Evolutionary conservation across 2,329 filamentous ascomycete genomes (phyloP).

Genomic region (Aureobasidium mangrovei): DNA sequence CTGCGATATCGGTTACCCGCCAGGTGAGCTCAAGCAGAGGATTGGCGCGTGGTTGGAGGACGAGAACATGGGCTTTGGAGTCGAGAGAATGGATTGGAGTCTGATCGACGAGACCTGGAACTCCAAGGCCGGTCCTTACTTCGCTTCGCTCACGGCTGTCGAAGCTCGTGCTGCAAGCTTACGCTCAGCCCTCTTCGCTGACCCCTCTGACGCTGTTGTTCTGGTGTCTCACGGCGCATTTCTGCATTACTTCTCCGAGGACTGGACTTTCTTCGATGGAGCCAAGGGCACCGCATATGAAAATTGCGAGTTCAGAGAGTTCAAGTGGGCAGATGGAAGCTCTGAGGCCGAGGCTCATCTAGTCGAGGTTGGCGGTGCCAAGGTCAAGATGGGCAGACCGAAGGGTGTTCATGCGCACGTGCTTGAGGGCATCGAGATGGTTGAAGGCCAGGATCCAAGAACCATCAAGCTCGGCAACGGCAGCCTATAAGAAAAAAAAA

Average conservation of each 20-base stretch:
- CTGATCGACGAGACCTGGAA: conserved; percentile 11
- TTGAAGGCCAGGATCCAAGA: background rate
- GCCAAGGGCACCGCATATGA: conserved; percentile 11
- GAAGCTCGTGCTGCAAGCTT: conserved; percentile 14
- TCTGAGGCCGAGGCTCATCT: background rate
- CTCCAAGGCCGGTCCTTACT: conserved; percentile 7
- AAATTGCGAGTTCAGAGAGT: conserved; percentile 12
- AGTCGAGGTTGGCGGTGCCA: conserved; percentile 2
- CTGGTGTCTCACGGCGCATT: conserved; percentile 17
- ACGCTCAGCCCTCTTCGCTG: conserved; percentile 11
- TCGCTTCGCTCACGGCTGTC: background rate
- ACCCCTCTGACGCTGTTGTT: conserved; percentile 14
- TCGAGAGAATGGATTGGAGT: conserved; percentile 9
- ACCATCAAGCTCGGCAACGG: background rate
- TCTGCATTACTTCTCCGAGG: conserved; percentile 16
- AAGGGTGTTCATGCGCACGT: conserved; percentile 10
- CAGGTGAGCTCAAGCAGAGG: conserved; percentile 2
- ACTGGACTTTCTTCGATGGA: conserved; percentile 14
- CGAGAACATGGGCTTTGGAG: background rate
- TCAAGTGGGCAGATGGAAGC: background rate
- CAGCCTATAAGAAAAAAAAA: too few relatives aligned
- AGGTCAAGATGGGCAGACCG: conserved; percentile 9
- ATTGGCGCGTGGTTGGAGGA: background rate
- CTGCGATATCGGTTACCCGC: conserved; percentile 6
- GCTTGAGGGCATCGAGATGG: conserved; percentile 1